Conservation (phyloP, 2,329 filamentous ascomycete species). For the Penicillium sp. region DNA sequence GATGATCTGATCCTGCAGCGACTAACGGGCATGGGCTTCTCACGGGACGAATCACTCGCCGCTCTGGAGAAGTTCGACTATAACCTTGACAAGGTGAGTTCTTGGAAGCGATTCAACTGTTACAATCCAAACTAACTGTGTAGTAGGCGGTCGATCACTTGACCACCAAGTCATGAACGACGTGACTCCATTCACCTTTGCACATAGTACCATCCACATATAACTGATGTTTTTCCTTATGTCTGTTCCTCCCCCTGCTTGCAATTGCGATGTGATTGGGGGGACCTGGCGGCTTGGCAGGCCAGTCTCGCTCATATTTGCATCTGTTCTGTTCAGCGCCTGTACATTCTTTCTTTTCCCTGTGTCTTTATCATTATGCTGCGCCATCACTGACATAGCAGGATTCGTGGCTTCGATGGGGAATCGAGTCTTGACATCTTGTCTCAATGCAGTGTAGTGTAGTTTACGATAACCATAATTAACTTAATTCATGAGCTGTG, state of each 20-base stretch:
- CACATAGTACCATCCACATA: slow-evolving; percentile 23
- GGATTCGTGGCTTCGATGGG: slow-evolving; percentile 4
- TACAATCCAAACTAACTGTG: slow-evolving; percentile 3
- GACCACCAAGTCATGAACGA: slow-evolving; percentile 37
- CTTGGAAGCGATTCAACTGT: background rate
- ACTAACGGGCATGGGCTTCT: slow-evolving; percentile 83
- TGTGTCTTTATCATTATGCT: slow-evolving; percentile 6
- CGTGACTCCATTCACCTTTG: slow-evolving; percentile 7
- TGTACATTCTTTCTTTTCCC: slow-evolving; percentile 12
- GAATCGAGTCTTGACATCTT: slow-evolving; percentile 3
- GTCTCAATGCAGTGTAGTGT: slow-evolving; percentile 17
- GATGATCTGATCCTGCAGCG: slow-evolving; percentile 90
- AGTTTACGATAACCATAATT: slow-evolving; percentile 13
- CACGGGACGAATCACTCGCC: slow-evolving; percentile 64
- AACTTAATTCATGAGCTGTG: background rate
- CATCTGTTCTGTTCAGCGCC: slow-evolving; percentile 10
- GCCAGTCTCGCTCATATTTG: slow-evolving; percentile 1
- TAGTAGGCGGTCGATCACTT: slow-evolving; percentile 38
- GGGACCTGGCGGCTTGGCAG: background rate
- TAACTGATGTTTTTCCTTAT: slow-evolving; percentile 19
- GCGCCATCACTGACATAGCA: slow-evolving; percentile 3
- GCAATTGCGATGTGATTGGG: slow-evolving; percentile 3
- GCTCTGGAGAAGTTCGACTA: slow-evolving; percentile 95
- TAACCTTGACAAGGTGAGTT: slow-evolving; percentile 82
- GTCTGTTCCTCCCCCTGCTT: slow-evolving; percentile 7